Conservation (phyloP, 768 basidiomycete species). For the Suillus plorans region DNA sequence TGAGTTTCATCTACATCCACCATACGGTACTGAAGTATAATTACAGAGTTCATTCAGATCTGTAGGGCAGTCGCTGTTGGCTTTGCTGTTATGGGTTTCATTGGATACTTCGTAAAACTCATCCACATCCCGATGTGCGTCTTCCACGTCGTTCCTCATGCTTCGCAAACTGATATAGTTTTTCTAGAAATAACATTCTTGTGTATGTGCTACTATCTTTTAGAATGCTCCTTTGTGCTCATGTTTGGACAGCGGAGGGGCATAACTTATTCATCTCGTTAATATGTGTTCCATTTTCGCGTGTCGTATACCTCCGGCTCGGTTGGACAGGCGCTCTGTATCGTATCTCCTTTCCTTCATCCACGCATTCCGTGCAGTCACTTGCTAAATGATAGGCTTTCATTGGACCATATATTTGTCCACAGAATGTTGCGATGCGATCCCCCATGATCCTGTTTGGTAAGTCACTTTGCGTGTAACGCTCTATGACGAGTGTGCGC, state of each 20-base stretch:
- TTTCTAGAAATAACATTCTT: slow-evolving; percentile 87
- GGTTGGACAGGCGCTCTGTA: slow-evolving; percentile 18
- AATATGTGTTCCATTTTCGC: slow-evolving; percentile 7
- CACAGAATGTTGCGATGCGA: background rate
- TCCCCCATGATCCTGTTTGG: background rate
- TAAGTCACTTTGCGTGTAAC: background rate
- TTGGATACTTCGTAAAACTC: slow-evolving; percentile 97
- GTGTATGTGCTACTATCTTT: slow-evolving; percentile 64
- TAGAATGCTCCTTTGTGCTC: slow-evolving; percentile 12
- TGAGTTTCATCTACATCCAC: background rate
- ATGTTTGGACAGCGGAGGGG: slow-evolving; percentile 63
- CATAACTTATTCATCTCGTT: slow-evolving; percentile 42
- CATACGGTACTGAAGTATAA: slow-evolving; percentile 5
- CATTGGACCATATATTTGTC: background rate
- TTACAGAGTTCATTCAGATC: slow-evolving; percentile 88
- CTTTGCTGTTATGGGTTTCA: slow-evolving; percentile 99
- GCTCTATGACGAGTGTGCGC: background rate
- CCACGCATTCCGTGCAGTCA: background rate
- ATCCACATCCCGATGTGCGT: slow-evolving; percentile 98
- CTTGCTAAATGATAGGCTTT: background rate
- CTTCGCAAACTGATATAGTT: slow-evolving; percentile 15
- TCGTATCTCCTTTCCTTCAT: slow-evolving; percentile 16
- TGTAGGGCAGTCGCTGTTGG: slow-evolving; percentile 96
- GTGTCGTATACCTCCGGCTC: slow-evolving; percentile 15
- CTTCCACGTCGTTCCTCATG: slow-evolving; percentile 4